Evolutionary conservation across 192 early-diverging fungal genomes (phyloP).

Genomic region (Diversispora eburnea): DNA sequence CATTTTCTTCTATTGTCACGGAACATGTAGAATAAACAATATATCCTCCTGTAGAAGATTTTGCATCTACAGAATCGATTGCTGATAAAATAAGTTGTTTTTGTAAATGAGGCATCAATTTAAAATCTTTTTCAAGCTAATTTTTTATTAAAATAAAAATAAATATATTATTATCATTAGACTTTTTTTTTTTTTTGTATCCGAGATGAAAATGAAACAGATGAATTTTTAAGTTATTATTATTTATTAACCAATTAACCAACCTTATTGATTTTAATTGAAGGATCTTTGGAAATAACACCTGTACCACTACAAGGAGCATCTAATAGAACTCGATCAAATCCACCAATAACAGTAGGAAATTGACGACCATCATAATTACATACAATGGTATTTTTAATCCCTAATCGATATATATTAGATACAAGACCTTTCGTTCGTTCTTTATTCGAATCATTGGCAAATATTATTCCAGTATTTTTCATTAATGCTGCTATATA

Average conservation of each 20-base stretch:
- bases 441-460: constrained; percentile 95
- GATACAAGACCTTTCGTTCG: constrained; percentile 87
- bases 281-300: constrained; percentile 96
- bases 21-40: constrained; percentile 99
- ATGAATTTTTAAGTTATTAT: background rate
- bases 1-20: constrained; percentile 96
- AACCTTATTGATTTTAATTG: constrained; percentile 91
- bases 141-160: background rate
- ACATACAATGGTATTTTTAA: constrained; percentile 84
- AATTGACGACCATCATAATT: constrained; percentile 98
- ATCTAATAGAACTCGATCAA: constrained; percentile 95
- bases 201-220: background rate
- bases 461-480: constrained; percentile 96
- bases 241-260: constrained; percentile 1
- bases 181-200: too few species aligned
- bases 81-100: constrained; percentile 93
- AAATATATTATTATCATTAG: too few species aligned
- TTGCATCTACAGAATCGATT: constrained; percentile 95
- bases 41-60: constrained; percentile 89
- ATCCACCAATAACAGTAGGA: constrained; percentile 94
- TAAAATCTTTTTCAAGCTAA: constrained; percentile 66
- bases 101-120: constrained; percentile 87
- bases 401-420: constrained; percentile 87
- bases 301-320: constrained; percentile 99
- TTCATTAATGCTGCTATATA: constrained; percentile 94